Evolutionary conservation across 2,329 filamentous ascomycete genomes (phyloP).

Genomic region (Xylaria sp.): DNA sequence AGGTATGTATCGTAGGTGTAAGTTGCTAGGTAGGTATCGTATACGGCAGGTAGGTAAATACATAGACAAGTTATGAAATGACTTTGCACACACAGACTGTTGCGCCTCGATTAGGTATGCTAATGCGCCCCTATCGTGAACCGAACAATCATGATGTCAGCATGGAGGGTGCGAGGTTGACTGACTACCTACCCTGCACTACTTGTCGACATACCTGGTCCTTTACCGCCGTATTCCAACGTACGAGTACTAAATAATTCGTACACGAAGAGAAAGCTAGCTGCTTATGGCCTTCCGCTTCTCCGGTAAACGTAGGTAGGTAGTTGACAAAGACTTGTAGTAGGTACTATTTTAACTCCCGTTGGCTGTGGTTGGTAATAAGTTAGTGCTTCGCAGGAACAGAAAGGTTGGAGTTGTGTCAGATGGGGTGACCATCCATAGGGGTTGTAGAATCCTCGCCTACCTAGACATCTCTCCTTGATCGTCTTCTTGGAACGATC

Average conservation of each 20-base stretch:
- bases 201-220: background rate
- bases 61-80: background rate
- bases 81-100: conserved; percentile 12
- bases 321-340: background rate
- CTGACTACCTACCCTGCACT: conserved; percentile 12
- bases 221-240: background rate
- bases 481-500: too few relatives aligned
- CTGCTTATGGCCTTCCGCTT: conserved; percentile 13
- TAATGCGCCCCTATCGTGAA: conserved; percentile 19
- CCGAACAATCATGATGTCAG: conserved; percentile 29
- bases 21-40: conserved; percentile 11
- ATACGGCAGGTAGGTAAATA: background rate
- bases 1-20: conserved; percentile 13
- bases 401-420: too few relatives aligned
- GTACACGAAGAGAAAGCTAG: conserved; percentile 12
- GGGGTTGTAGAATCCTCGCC: too few relatives aligned
- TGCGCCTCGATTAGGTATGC: conserved; percentile 6
- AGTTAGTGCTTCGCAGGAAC: background rate
- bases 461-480: too few relatives aligned
- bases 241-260: background rate
- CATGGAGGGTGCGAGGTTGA: conserved; percentile 17
- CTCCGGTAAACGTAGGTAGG: conserved; percentile 1
- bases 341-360: too few relatives aligned
- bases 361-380: background rate
- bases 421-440: too few relatives aligned